These are phyloP conservation scores for Chrysanthemum seticuspe DNA, from an alignment of 129 eudicot species.

Conservation along the genomic window DNA sequence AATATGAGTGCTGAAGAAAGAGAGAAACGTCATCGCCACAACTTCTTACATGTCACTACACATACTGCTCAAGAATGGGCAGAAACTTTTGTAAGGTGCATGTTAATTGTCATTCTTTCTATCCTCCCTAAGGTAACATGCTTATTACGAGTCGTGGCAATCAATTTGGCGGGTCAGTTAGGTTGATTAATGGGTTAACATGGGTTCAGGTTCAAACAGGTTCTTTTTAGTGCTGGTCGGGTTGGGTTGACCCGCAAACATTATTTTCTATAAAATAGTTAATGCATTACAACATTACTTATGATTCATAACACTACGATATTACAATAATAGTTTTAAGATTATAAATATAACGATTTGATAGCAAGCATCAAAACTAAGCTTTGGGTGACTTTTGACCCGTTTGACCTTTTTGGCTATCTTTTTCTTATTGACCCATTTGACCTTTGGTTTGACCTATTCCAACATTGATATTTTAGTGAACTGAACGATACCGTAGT, in stretches of 20 bases:
- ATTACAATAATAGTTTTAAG: not conserved
- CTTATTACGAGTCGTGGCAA: not conserved
- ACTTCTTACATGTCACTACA: constrained; percentile 77
- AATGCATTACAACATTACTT: too few species aligned
- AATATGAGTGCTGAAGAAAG: constrained; percentile 89
- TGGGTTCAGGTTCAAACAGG: not conserved
- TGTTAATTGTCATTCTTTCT: not conserved
- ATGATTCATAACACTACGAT: too few species aligned
- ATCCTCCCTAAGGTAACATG: not conserved
- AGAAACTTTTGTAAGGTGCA: constrained; percentile 87
- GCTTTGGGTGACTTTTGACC: not conserved
- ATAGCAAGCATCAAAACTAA: too few species aligned
- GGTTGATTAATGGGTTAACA: constrained; percentile 7
- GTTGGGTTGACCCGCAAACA: not conserved
- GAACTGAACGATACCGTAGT: constrained; percentile 92
- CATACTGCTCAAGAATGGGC: constrained; percentile 99
- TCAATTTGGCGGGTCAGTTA: not conserved
- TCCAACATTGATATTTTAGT: constrained; percentile 36
- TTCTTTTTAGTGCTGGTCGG: not conserved
- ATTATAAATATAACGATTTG: too few species aligned
- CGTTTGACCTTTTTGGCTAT: not conserved
- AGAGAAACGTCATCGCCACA: constrained; percentile 84
- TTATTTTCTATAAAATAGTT: too few species aligned
- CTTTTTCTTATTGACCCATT: not conserved
- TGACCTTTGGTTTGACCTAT: constrained; percentile 19